These are phyloP conservation scores for Saitozyma podzolica DNA, from an alignment of 768 basidiomycete species.

Conservation along the genomic window DNA sequence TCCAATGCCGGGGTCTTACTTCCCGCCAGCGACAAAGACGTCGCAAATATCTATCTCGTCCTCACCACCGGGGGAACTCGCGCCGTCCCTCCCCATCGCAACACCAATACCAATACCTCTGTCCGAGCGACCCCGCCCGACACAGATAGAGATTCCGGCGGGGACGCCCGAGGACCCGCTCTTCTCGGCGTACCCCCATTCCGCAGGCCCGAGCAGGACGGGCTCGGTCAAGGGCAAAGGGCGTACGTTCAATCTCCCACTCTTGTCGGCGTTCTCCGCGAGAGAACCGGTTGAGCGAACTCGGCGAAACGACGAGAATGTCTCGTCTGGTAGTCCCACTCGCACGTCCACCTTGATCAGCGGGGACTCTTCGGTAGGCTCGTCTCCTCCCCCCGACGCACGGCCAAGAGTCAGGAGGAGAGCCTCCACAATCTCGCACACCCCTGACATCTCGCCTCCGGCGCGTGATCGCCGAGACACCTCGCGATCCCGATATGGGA, in stretches of 20 bases:
- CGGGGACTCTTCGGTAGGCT: neutral
- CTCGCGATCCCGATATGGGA: neutral
- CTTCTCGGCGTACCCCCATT: constrained; percentile 41
- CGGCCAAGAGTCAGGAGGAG: constrained; percentile 8
- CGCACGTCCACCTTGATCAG: neutral
- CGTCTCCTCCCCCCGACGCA: neutral
- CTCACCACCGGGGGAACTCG: neutral
- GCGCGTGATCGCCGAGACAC: neutral
- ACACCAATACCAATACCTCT: constrained; percentile 20
- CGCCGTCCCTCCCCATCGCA: constrained; percentile 2
- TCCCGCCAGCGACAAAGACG: constrained; percentile 11
- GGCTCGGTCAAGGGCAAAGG: constrained; percentile 25
- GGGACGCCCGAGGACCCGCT: constrained; percentile 38
- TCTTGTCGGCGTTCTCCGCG: constrained; percentile 15
- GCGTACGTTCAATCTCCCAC: constrained; percentile 19
- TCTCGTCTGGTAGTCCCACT: neutral
- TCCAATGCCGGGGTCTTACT: constrained; percentile 37
- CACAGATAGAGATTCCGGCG: constrained; percentile 30
- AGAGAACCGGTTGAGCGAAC: neutral
- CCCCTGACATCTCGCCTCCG: neutral
- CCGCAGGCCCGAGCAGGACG: constrained; percentile 14
- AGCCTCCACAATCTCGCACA: constrained; percentile 14
- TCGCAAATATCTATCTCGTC: too few relatives aligned
- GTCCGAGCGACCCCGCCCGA: constrained; percentile 23
- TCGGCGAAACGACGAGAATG: neutral